These are phyloP conservation scores for Suillus americanus DNA, from an alignment of 768 basidiomycete genomes.

Conservation along the genomic window DNA sequence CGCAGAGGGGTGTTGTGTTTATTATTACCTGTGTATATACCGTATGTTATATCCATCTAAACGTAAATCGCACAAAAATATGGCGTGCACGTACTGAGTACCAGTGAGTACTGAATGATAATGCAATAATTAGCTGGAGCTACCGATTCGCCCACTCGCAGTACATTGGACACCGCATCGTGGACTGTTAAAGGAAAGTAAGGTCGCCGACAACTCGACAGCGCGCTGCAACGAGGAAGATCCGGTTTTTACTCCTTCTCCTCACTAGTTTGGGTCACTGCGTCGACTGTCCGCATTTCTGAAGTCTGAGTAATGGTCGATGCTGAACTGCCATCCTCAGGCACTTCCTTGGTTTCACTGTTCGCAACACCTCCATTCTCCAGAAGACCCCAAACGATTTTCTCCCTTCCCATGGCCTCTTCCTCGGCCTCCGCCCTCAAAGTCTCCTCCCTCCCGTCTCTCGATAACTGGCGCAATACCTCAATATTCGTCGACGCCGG, in stretches of 20 bases:
- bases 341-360: background rate
- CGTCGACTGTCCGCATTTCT: background rate
- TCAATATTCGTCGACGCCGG: slow-evolving; percentile 34
- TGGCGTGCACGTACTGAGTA: background rate
- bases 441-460: slow-evolving; percentile 43
- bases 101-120: background rate
- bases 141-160: background rate
- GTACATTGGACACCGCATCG: background rate
- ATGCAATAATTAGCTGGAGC: background rate
- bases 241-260: background rate
- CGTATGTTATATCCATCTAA: no score
- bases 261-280: background rate
- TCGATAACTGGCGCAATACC: slow-evolving; percentile 46
- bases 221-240: background rate
- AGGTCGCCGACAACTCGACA: background rate
- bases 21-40: no score
- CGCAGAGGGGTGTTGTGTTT: background rate
- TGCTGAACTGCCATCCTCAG: background rate
- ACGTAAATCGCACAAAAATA: background rate
- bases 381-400: slow-evolving; percentile 41
- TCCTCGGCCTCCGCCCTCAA: slow-evolving; percentile 30
- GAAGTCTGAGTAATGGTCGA: background rate
- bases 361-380: background rate
- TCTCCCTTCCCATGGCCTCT: slow-evolving; percentile 43
- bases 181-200: background rate